Percentiles rank a stretch among this genome's conserved stretches.
Evolutionary conservation across 2,329 filamentous ascomycete species (phyloP).

Genomic region (Emericellopsis cladophorae): DNA sequence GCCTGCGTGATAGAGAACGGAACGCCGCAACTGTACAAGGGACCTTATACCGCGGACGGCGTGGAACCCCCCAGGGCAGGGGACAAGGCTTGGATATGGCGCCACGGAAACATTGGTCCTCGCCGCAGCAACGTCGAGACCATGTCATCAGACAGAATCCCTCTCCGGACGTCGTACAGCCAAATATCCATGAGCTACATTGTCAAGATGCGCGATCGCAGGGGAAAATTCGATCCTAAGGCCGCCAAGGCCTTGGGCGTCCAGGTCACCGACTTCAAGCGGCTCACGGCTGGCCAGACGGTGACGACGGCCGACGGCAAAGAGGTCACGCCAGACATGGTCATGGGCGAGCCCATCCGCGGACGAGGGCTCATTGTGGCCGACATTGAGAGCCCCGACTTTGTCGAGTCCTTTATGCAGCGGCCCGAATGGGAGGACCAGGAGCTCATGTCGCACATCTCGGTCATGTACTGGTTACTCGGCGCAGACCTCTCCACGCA

Average conservation of each 20-base stretch:
- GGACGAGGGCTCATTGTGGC: conserved; percentile 69
- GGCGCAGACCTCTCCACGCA: conserved; percentile 55
- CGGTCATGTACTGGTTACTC: conserved; percentile 70
- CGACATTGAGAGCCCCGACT: conserved; percentile 60
- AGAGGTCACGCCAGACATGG: conserved; percentile 74
- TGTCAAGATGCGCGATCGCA: conserved; percentile 59
- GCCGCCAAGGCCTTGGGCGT: conserved; percentile 56
- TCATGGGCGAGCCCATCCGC: conserved; percentile 53
- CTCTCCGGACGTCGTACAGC: conserved; percentile 43
- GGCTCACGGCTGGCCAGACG: conserved; percentile 48
- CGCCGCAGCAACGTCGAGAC: background rate
- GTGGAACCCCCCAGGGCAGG: conserved; percentile 8
- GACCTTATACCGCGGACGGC: conserved; percentile 30
- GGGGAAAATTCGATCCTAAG: conserved; percentile 66
- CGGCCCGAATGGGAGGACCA: conserved; percentile 60
- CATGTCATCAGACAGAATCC: background rate
- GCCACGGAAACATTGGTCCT: conserved; percentile 3
- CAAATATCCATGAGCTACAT: conserved; percentile 74
- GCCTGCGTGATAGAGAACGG: conserved; percentile 52
- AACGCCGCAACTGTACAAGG: conserved; percentile 55
- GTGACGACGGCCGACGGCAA: conserved; percentile 53
- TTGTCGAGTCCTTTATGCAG: conserved; percentile 56
- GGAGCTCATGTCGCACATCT: conserved; percentile 53
- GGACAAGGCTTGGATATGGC: conserved; percentile 15
- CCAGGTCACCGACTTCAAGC: conserved; percentile 38